These are phyloP conservation scores for Breviolum minutum DNA, from an alignment of 73 alveolate species.

Conservation along the genomic window DNA sequence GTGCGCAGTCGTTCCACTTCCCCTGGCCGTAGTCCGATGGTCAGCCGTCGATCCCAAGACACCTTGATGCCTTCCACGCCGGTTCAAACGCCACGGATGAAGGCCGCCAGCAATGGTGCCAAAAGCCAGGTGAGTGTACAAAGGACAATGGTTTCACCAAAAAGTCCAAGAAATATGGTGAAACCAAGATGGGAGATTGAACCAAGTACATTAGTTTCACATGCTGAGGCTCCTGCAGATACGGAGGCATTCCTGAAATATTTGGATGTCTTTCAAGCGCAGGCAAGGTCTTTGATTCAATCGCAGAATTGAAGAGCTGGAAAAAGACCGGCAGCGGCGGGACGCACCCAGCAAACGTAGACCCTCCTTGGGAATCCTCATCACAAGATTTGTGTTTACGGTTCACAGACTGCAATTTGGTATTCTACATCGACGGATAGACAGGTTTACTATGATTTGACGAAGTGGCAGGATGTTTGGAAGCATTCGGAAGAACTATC, in stretches of 20 bases:
- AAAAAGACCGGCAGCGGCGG: not conserved
- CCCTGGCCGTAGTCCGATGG: constrained; percentile 8
- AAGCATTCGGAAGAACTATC: no score
- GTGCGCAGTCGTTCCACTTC: constrained; percentile 19
- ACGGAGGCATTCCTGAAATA: constrained; percentile 80
- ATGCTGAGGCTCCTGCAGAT: constrained; percentile 18
- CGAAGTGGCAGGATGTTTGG: no score
- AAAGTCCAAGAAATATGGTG: no score
- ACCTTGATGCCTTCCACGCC: not conserved
- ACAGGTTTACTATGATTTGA: no score
- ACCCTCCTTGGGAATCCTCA: no score
- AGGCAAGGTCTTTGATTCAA: constrained; percentile 65
- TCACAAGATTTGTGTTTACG: no score
- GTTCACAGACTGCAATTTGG: no score
- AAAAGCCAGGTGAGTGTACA: no score
- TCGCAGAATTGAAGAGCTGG: not conserved
- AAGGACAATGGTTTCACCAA: no score
- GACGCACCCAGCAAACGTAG: no score
- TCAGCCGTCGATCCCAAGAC: not conserved
- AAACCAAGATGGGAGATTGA: not conserved
- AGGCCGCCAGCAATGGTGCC: not conserved
- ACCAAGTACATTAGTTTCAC: not conserved
- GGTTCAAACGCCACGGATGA: not conserved
- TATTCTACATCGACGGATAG: no score
- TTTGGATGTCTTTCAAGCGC: constrained; percentile 64